Percentiles rank a stretch among this genome's conserved stretches.
These are phyloP conservation scores for Parsonsia alboflavescens DNA, from an alignment of 257 asterid genomes.

Conservation along the genomic window DNA sequence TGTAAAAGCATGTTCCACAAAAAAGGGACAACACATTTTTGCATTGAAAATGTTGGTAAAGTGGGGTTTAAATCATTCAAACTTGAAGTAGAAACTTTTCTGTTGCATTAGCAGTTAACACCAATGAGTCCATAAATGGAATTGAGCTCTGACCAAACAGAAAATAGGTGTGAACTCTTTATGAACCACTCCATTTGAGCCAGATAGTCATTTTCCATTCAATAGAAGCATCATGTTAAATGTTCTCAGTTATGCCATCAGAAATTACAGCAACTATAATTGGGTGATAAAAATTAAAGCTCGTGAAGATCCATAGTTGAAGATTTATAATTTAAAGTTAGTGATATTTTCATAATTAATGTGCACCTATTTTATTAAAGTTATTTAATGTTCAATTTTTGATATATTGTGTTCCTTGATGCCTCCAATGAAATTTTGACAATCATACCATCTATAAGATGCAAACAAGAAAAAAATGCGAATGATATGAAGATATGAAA, in stretches of 20 bases:
- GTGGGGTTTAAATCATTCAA: neutral
- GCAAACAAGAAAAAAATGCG: neutral
- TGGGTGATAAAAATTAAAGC: neutral
- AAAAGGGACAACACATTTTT: neutral
- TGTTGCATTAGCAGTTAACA: neutral
- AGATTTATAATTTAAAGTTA: neutral
- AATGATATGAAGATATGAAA: neutral
- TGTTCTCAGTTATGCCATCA: neutral
- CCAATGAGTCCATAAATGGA: neutral
- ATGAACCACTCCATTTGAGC: neutral
- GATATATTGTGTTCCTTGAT: neutral
- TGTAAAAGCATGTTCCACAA: neutral
- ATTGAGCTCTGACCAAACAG: neutral
- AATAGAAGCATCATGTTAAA: neutral
- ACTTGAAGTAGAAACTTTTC: neutral
- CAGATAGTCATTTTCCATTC: neutral
- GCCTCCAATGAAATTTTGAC: neutral
- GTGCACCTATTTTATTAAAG: neutral
- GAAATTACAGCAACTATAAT: neutral
- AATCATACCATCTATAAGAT: neutral
- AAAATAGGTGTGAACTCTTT: neutral
- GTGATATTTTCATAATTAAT: neutral
- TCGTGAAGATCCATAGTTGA: neutral
- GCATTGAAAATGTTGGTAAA: neutral
- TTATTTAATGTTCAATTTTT: neutral